Base-by-base conservation (phyloP, 805 yeast genomes). In the Gaillardinia entomophila region DNA sequence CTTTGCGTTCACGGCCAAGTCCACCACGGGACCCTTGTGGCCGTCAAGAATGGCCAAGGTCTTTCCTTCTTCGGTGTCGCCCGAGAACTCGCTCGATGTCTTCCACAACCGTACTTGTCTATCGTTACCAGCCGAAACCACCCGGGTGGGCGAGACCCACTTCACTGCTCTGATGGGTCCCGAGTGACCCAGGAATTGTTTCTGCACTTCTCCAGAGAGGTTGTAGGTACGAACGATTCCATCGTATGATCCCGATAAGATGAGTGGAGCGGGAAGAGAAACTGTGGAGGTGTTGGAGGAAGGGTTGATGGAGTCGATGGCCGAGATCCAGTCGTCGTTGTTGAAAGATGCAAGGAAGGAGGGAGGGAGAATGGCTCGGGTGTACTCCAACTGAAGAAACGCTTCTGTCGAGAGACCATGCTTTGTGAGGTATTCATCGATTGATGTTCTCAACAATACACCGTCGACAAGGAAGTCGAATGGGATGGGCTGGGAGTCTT, bases 261-360 rank as follows among this genome's bases (percentile, higher is more conserved):
- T 83, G 49, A 72, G 71, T 20, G 79, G 71, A 27, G 64, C 57
- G 4, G 54, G 47, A 20, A 64, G 57, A 8, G 44, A 23, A 35
- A 48, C 34, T 31, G 49, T 51, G 22, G 55, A 46, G 16, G 55
- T 45, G 12, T 35, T 28, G 11, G 57, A 45, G 10, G 18, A 18
- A 51, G 60, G 38, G 64, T 77, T 46, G 57, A 66, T 38, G 46
- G 80, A 56, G 50, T 76, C 77, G 16, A 82, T 70, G 1, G 94
- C 73, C 15, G 96, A 85, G 16, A 92, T 77, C 98, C 98, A 92
- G 60, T 92, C 98, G 41, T 90, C 96, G 51, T 90, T 88, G 51
- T 79, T 76, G 60, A 82, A 92, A 28, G 95, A 80, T 3, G 94
- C 87, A 42, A 88, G 66, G 51, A 77, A 89, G 16, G 90, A 79